Evolutionary conservation across 1,284 basidiomycete species (phyloP).

Genomic region (Microbotryum silenes-acaulis): DNA sequence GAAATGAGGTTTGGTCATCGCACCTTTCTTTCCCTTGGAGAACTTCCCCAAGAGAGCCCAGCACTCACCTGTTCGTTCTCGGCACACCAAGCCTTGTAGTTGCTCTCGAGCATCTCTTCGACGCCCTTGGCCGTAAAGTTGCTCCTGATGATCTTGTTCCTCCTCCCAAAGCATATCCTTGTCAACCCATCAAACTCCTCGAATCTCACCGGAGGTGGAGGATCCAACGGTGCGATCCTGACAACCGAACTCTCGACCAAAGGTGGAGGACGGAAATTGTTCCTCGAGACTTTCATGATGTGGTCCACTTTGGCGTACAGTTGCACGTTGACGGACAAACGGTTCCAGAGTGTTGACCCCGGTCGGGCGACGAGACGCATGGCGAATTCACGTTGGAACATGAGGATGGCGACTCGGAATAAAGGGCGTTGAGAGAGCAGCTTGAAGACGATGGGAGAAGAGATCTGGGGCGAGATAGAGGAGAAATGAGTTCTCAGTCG

Average conservation of each 20-base stretch:
- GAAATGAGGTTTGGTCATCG: neutral
- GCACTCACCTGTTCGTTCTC: conserved; percentile 48
- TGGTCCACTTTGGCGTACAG: conserved; percentile 92
- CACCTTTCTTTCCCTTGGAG: neutral
- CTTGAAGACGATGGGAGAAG: conserved; percentile 93
- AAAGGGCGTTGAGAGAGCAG: conserved; percentile 91
- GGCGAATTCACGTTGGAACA: conserved; percentile 99
- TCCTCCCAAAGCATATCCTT: conserved; percentile 77
- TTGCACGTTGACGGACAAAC: conserved; percentile 93
- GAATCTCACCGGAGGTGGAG: conserved; percentile 89
- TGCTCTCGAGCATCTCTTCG: conserved; percentile 85
- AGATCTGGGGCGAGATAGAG: conserved; percentile 53
- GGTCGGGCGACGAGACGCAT: conserved; percentile 83
- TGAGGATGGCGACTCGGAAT: conserved; percentile 89
- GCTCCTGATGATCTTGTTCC: conserved; percentile 84
- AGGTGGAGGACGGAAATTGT: conserved; percentile 94
- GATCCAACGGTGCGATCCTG: conserved; percentile 82
- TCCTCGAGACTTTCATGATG: conserved; percentile 90
- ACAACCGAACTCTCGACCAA: conserved; percentile 91
- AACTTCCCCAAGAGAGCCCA: neutral
- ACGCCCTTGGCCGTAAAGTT: conserved; percentile 89
- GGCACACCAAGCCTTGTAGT: conserved; percentile 90
- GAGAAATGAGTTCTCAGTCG: neutral
- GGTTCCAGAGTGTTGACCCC: conserved; percentile 81
- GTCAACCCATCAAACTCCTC: conserved; percentile 96